Evolutionary conservation across 139 green algal species (phyloP).

Genomic region (Coelastrella sp.): DNA sequence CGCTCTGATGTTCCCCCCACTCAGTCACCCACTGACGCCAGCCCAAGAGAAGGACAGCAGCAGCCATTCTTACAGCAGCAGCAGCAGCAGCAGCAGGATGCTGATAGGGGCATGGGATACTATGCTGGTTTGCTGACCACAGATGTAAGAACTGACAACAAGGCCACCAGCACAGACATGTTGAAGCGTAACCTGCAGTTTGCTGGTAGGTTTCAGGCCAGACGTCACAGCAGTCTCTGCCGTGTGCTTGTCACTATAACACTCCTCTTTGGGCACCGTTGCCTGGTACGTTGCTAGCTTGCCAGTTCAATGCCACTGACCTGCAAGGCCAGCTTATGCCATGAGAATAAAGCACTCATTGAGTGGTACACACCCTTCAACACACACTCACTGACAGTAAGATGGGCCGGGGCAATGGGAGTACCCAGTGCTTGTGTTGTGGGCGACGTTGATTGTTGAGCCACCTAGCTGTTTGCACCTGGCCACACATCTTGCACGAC

Average conservation of each 20-base stretch:
- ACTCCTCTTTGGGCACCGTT: too few relatives aligned
- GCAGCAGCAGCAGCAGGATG: neutral
- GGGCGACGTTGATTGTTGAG: too few relatives aligned
- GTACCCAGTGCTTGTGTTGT: too few relatives aligned
- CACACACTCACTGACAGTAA: neutral
- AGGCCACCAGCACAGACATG: slow-evolving; percentile 49
- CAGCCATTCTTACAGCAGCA: neutral
- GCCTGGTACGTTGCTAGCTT: too few relatives aligned
- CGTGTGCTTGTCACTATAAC: too few relatives aligned
- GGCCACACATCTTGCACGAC: neutral
- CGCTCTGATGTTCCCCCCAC: too few relatives aligned
- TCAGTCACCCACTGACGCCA: too few relatives aligned
- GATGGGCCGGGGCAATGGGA: neutral
- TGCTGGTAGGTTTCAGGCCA: slow-evolving; percentile 30
- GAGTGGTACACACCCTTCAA: neutral
- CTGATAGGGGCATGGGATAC: slow-evolving; percentile 17
- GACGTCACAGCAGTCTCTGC: too few relatives aligned
- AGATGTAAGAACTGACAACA: slow-evolving; percentile 40
- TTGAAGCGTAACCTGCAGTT: slow-evolving; percentile 51
- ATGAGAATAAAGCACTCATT: neutral
- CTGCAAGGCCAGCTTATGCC: too few relatives aligned
- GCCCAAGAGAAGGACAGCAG: neutral
- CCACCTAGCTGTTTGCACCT: too few relatives aligned
- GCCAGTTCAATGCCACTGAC: too few relatives aligned
- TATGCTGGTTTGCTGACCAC: slow-evolving; percentile 49